Evolutionary conservation across 2,329 filamentous ascomycete genomes (phyloP).

Genomic region (Penicillium sp.): DNA sequence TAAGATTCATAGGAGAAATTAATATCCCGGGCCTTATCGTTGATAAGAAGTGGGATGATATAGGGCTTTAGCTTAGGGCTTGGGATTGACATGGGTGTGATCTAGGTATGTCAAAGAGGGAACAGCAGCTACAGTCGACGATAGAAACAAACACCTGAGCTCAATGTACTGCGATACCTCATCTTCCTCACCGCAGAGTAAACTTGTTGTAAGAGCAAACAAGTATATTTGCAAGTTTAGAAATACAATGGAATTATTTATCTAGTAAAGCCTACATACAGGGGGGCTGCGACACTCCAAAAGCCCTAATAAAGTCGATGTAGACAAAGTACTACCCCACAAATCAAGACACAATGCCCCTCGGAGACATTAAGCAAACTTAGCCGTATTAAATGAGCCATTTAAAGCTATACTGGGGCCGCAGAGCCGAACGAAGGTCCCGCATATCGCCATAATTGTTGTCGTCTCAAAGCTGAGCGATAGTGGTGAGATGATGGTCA

Average conservation of each 20-base stretch:
- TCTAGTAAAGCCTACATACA: neutral
- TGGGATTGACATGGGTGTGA: neutral
- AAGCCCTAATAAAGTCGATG: neutral
- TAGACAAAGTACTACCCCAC: neutral
- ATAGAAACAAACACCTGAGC: neutral
- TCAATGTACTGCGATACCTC: neutral
- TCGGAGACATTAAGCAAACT: no score
- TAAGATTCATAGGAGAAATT: conserved; percentile 11
- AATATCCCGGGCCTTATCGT: conserved; percentile 5
- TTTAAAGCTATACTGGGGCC: neutral
- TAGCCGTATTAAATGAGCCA: neutral
- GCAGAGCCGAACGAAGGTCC: neutral
- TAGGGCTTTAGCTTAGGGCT: conserved; percentile 13
- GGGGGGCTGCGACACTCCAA: neutral
- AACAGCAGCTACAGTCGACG: neutral
- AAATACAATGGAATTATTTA: no score
- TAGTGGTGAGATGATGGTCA: neutral
- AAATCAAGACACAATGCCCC: neutral
- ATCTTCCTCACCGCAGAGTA: no score
- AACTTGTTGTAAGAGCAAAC: neutral
- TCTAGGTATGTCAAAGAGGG: neutral
- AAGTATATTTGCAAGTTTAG: neutral
- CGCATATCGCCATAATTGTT: neutral
- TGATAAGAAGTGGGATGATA: conserved; percentile 3
- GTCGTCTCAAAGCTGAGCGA: neutral